Evolutionary conservation across 441 rosid species (phyloP).

Genomic region (Erodium trifolium): DNA sequence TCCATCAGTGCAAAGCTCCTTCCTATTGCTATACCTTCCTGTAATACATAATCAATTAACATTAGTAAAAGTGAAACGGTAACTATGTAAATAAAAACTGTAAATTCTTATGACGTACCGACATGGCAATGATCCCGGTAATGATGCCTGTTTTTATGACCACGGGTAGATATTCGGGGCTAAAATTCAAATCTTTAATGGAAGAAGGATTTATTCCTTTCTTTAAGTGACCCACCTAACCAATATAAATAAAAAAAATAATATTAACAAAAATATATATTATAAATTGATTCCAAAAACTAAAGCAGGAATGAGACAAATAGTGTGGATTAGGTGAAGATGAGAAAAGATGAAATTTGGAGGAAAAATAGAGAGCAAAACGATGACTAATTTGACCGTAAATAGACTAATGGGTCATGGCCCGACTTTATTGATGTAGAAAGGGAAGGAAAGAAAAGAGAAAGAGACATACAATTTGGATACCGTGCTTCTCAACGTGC

Average conservation of each 20-base stretch:
- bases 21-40: constrained; percentile 98
- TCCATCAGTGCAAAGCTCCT: constrained; percentile 85
- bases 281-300: no score
- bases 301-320: no score
- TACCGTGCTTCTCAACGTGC: constrained; percentile 48
- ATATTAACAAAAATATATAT: no score
- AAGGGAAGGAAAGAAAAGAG: not conserved
- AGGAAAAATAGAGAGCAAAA: no score
- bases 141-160: constrained; percentile 13
- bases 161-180: constrained; percentile 38
- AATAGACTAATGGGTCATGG: no score
- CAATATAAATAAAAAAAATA: not conserved
- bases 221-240: constrained; percentile 67
- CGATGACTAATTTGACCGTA: no score
- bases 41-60: constrained; percentile 1
- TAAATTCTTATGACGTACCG: constrained; percentile 30
- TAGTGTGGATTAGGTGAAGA: no score
- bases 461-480: constrained; percentile 46
- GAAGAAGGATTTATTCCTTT: constrained; percentile 77
- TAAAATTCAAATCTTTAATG: constrained; percentile 43
- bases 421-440: no score
- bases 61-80: no score
- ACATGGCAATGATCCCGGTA: constrained; percentile 55
- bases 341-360: no score
- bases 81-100: no score